A percentile compares a stretch with the other conserved stretches of the same genome.
These are phyloP conservation scores for Crepidotus sp. DNA, from an alignment of 1,284 basidiomycete genomes.

Conservation along the genomic window DNA sequence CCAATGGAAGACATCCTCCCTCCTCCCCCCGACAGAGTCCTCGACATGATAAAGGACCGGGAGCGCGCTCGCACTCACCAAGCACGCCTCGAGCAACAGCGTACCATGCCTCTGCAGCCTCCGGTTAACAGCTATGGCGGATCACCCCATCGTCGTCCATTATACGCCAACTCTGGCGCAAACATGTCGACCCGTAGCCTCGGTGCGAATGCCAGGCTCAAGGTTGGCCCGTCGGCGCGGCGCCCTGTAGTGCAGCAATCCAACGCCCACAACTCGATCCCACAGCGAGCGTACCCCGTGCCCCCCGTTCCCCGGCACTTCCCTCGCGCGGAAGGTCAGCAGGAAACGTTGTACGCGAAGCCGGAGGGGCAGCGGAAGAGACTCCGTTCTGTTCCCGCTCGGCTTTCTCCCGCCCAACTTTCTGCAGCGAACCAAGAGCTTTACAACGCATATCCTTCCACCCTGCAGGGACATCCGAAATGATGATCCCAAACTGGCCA, in stretches of 20 bases:
- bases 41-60: constrained; percentile 2
- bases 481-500: not conserved
- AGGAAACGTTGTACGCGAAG: not conserved
- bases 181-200: constrained; percentile 19
- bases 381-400: constrained; percentile 9
- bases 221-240: constrained; percentile 8
- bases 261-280: not conserved
- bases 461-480: not conserved
- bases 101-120: not conserved
- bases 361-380: constrained; percentile 9
- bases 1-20: constrained; percentile 8
- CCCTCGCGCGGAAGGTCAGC: not conserved
- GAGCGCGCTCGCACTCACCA: constrained; percentile 2
- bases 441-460: constrained; percentile 2
- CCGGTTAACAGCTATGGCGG: not conserved
- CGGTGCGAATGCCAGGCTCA: constrained; percentile 7
- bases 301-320: not conserved
- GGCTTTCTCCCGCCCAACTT: not conserved
- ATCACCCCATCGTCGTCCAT: constrained; percentile 6
- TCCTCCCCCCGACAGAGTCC: constrained; percentile 11
- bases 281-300: not conserved
- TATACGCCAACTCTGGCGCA: constrained; percentile 15
- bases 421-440: constrained; percentile 1
- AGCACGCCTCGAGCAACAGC: constrained; percentile 4
- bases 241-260: constrained; percentile 7